Percentiles rank a stretch among this genome's conserved stretches.
These are phyloP conservation scores for Chalaropsis thielavioides DNA, from an alignment of 2,329 filamentous ascomycete species.

Conservation along the genomic window DNA sequence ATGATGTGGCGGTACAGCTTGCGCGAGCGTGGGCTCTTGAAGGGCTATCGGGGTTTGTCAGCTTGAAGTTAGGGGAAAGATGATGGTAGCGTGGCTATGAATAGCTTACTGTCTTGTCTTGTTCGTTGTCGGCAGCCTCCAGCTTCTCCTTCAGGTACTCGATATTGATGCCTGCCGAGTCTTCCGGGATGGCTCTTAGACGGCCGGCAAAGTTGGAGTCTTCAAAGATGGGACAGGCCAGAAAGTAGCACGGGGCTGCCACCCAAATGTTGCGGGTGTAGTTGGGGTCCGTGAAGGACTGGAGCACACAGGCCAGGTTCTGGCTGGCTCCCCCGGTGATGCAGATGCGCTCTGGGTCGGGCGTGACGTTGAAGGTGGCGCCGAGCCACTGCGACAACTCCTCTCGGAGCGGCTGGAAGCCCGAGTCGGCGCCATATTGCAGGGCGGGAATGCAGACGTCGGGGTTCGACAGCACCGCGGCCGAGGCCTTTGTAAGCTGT, in stretches of 20 bases:
- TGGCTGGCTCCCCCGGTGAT: conserved; percentile 79
- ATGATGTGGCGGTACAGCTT: conserved; percentile 81
- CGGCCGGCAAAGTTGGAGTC: conserved; percentile 60
- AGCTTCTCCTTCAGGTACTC: conserved; percentile 26
- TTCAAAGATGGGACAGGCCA: conserved; percentile 74
- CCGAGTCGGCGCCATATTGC: conserved; percentile 65
- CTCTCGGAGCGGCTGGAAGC: conserved; percentile 54
- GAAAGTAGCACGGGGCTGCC: conserved; percentile 67
- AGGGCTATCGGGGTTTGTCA: conserved; percentile 24
- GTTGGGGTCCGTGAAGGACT: conserved; percentile 64
- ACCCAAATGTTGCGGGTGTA: conserved; percentile 68
- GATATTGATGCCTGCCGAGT: conserved; percentile 62
- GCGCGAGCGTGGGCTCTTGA: conserved; percentile 42
- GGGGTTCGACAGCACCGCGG: conserved; percentile 46
- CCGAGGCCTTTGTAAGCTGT: conserved; percentile 46
- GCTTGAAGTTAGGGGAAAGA: not conserved
- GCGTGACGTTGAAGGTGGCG: conserved; percentile 18
- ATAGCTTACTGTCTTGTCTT: conserved; percentile 13
- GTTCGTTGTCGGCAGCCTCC: conserved; percentile 20
- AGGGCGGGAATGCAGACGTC: conserved; percentile 48
- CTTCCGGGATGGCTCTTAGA: conserved; percentile 58
- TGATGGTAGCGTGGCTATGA: not conserved
- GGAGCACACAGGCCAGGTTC: conserved; percentile 61
- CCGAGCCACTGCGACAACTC: conserved; percentile 56
- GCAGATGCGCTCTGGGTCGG: conserved; percentile 48